phyloP scores from a whole-genome alignment of 768 basidiomycete species.

The Hygrophorus russula region DNA sequence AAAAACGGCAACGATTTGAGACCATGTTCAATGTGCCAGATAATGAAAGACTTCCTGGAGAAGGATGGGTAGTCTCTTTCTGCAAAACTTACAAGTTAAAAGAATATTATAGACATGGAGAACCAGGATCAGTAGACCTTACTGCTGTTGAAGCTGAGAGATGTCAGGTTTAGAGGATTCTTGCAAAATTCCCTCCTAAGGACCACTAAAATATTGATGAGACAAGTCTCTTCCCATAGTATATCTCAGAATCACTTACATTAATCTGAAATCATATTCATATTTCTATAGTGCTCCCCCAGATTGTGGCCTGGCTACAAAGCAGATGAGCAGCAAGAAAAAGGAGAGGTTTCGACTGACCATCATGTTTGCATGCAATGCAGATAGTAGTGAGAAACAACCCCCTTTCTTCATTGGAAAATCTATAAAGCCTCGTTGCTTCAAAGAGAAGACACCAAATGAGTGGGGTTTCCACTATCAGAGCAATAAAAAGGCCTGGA shows the following conservation, averaged over 20 bases:
- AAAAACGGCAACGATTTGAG: slow-evolving; percentile 12
- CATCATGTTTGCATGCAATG: slow-evolving; percentile 17
- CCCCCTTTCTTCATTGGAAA: slow-evolving; percentile 23
- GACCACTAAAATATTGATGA: slow-evolving; percentile 19
- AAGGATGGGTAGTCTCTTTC: slow-evolving; percentile 16
- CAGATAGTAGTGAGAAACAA: slow-evolving; percentile 21
- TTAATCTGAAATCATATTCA: too few species aligned
- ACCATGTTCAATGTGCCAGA: slow-evolving; percentile 17
- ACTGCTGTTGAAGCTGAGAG: slow-evolving; percentile 12
- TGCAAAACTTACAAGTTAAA: slow-evolving; percentile 12
- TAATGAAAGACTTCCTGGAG: slow-evolving; percentile 10
- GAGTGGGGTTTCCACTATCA: slow-evolving; percentile 23
- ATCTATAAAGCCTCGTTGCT: slow-evolving; percentile 17
- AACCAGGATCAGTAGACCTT: slow-evolving; percentile 17
- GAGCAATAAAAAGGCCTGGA: slow-evolving; percentile 28
- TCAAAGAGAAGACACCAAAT: slow-evolving; percentile 14
- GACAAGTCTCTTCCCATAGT: slow-evolving; percentile 11
- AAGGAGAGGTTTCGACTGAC: slow-evolving; percentile 19
- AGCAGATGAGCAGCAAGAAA: slow-evolving; percentile 24
- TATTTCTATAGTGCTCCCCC: too few species aligned
- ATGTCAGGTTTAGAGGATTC: slow-evolving; percentile 9
- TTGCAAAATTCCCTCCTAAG: slow-evolving; percentile 10
- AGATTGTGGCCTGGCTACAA: slow-evolving; percentile 19
- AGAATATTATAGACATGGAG: slow-evolving; percentile 15
- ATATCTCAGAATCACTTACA: too few species aligned